phyloP scores from a whole-genome alignment of 2,329 filamentous ascomycete genomes.

The Fusarium zealandicum region DNA sequence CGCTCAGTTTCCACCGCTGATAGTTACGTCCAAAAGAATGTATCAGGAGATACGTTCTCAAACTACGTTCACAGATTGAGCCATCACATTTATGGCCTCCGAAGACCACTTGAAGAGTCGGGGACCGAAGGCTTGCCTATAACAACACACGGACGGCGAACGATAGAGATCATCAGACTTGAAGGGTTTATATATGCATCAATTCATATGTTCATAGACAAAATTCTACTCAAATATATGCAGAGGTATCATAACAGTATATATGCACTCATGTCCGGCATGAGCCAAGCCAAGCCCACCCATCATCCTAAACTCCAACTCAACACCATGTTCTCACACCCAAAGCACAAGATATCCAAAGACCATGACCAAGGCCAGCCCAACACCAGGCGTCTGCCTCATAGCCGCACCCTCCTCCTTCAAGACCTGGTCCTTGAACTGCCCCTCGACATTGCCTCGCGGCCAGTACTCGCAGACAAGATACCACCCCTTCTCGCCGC shows the following conservation, averaged over 20 bases:
- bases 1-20: background rate
- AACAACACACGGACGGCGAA: too few relatives aligned
- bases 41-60: background rate
- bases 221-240: slow-evolving; percentile 7
- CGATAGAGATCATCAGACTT: too few relatives aligned
- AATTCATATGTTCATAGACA: slow-evolving; percentile 7
- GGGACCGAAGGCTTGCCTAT: too few relatives aligned
- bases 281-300: slow-evolving; percentile 3
- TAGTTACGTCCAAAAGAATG: background rate
- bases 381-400: slow-evolving; percentile 22
- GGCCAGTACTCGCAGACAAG: slow-evolving; percentile 76
- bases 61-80: background rate
- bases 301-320: slow-evolving; percentile 1
- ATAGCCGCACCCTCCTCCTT: slow-evolving; percentile 27
- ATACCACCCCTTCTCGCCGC: slow-evolving; percentile 64
- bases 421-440: slow-evolving; percentile 52
- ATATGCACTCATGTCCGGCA: slow-evolving; percentile 23
- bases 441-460: slow-evolving; percentile 66
- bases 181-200: background rate
- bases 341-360: slow-evolving; percentile 27
- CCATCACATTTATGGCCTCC: background rate
- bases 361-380: slow-evolving; percentile 23
- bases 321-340: slow-evolving; percentile 8
- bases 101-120: too few relatives aligned
- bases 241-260: slow-evolving; percentile 3